Conservation (phyloP, 1,284 basidiomycete species). For the Golubevia pallescens region DNA sequence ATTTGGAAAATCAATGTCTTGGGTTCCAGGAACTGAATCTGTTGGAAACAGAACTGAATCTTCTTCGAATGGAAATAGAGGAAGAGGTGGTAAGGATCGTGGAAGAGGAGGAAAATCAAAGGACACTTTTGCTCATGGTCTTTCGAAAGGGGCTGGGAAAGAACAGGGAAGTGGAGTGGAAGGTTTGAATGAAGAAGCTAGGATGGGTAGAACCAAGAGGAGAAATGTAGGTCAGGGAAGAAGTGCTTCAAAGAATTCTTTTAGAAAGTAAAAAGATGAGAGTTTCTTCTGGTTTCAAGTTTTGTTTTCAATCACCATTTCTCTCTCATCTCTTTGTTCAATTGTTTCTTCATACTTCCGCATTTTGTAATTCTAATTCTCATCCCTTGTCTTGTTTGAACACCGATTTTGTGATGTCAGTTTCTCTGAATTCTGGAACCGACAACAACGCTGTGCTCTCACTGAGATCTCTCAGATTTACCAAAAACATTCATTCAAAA, state of each 20-base stretch:
- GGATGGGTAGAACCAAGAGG: conserved; percentile 73
- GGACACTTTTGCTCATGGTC: conserved; percentile 54
- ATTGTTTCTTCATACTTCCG: too few species aligned
- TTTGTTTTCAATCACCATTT: too few species aligned
- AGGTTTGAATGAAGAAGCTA: conserved; percentile 80
- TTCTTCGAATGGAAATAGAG: conserved; percentile 5
- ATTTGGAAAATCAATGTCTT: conserved; percentile 23
- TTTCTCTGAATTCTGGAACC: too few species aligned
- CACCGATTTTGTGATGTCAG: too few species aligned
- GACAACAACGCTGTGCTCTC: too few species aligned
- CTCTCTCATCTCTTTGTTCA: too few species aligned
- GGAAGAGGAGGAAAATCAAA: conserved; percentile 71
- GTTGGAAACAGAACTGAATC: conserved; percentile 6
- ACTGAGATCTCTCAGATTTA: too few species aligned
- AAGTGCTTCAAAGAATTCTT: conserved; percentile 75
- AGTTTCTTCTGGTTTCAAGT: too few species aligned
- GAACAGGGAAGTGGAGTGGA: conserved; percentile 70
- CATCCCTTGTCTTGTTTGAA: too few species aligned
- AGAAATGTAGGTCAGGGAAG: conserved; percentile 79
- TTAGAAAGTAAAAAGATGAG: conserved; percentile 68
- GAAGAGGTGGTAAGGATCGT: conserved; percentile 7
- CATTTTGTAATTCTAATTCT: too few species aligned
- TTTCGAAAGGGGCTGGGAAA: conserved; percentile 51
- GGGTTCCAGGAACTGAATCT: conserved; percentile 28
- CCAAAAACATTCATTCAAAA: too few species aligned